Conservation (phyloP, 192 early-diverging fungal species). For the Cladochytrium replicatum region DNA sequence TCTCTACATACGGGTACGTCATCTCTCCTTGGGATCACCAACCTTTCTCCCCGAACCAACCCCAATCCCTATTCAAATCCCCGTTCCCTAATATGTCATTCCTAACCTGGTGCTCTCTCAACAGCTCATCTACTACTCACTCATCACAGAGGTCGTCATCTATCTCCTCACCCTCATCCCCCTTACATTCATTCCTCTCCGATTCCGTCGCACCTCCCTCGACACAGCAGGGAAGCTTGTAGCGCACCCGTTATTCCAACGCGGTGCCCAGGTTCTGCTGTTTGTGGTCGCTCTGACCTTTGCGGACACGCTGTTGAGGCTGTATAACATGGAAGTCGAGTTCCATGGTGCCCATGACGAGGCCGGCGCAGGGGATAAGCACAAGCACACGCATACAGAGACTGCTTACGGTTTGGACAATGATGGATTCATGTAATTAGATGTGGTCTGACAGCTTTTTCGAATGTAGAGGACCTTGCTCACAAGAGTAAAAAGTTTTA, state of each 20-base stretch:
- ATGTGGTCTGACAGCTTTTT: background rate
- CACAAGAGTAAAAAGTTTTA: conserved; percentile 31
- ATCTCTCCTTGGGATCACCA: no score
- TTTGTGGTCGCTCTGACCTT: conserved; percentile 34
- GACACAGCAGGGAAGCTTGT: conserved; percentile 8
- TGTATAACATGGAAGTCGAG: conserved; percentile 25
- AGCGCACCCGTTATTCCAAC: conserved; percentile 26
- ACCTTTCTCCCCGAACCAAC: no score
- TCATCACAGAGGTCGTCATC: conserved; percentile 25
- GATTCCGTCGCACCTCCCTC: background rate
- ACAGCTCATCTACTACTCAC: conserved; percentile 29
- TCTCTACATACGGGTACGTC: no score
- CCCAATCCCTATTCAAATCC: no score
- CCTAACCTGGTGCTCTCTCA: no score
- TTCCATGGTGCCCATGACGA: background rate
- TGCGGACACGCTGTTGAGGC: conserved; percentile 29
- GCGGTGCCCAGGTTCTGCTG: conserved; percentile 29
- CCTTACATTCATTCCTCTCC: conserved; percentile 27
- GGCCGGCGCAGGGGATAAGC: background rate
- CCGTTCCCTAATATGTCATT: no score
- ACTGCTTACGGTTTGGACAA: conserved; percentile 6
- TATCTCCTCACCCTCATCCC: conserved; percentile 32
- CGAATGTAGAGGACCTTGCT: conserved; percentile 15
- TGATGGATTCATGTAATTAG: background rate
- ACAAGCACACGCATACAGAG: conserved; percentile 8